phyloP scores from a whole-genome alignment of 176 grass and related monocot species.

The Oryza punctata region DNA sequence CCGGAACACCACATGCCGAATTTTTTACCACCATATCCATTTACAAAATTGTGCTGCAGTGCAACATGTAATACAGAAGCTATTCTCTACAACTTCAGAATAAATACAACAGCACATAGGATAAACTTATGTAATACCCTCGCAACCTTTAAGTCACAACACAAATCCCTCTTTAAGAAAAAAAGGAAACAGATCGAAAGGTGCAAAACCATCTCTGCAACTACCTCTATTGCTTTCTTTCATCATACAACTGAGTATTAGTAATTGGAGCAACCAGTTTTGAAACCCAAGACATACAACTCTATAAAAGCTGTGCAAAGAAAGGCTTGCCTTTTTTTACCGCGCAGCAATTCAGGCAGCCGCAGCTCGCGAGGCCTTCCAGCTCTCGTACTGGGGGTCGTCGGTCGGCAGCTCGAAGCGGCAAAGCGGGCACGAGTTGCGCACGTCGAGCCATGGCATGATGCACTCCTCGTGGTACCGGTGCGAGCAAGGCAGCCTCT shows the following conservation, averaged over 20 bases:
- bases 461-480: slow-evolving; percentile 90
- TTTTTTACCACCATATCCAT: neutral
- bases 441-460: slow-evolving; percentile 78
- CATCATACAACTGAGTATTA: too few relatives aligned
- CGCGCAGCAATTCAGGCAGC: slow-evolving; percentile 18
- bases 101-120: slow-evolving; percentile 34
- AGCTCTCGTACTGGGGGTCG: slow-evolving; percentile 75
- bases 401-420: slow-evolving; percentile 88
- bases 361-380: slow-evolving; percentile 39
- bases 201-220: slow-evolving; percentile 34
- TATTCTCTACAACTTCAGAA: slow-evolving; percentile 21
- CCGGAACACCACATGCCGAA: neutral
- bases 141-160: neutral
- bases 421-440: slow-evolving; percentile 95
- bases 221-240: slow-evolving; percentile 40
- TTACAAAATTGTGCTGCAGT: neutral
- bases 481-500: slow-evolving; percentile 79
- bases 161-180: slow-evolving; percentile 2
- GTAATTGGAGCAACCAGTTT: too few relatives aligned
- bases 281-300: slow-evolving; percentile 40
- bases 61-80: slow-evolving; percentile 19
- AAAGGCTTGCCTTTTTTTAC: neutral
- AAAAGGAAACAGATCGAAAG: slow-evolving; percentile 15
- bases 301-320: slow-evolving; percentile 24
- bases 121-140: slow-evolving; percentile 21